phyloP scores from a whole-genome alignment of 805 yeast species.

The Candida sanyiensis region DNA sequence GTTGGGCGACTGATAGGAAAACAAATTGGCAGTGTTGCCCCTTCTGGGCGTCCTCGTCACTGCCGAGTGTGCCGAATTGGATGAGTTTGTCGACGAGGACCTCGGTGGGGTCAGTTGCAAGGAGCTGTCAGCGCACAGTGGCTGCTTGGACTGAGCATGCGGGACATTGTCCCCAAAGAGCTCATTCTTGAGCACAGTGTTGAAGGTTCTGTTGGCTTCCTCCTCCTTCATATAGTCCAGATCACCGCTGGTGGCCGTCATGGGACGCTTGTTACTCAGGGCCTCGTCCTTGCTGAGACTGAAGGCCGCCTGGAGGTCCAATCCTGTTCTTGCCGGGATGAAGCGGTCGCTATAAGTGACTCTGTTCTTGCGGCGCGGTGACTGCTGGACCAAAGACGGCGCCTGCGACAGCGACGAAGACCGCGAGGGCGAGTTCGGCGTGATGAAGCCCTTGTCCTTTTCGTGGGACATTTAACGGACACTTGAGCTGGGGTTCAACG shows the following conservation, averaged over 20 bases:
- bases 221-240: constrained; percentile 63
- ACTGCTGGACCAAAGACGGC: constrained; percentile 25
- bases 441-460: constrained; percentile 19
- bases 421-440: constrained; percentile 29
- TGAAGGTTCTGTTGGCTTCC: constrained; percentile 83
- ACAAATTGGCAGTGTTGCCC: constrained; percentile 44
- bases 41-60: constrained; percentile 31
- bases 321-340: constrained; percentile 82
- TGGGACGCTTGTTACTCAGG: constrained; percentile 21
- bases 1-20: constrained; percentile 70
- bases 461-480: constrained; percentile 21
- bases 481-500: background rate
- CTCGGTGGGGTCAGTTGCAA: constrained; percentile 29
- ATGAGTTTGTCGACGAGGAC: constrained; percentile 22
- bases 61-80: constrained; percentile 8
- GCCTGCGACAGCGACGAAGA: constrained; percentile 23
- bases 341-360: constrained; percentile 73
- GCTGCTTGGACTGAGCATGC: constrained; percentile 20
- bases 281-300: constrained; percentile 19
- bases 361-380: constrained; percentile 31
- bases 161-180: constrained; percentile 85
- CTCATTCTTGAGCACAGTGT: constrained; percentile 81
- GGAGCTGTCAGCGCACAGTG: constrained; percentile 26
- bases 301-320: constrained; percentile 78
- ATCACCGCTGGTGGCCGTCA: constrained; percentile 33